Evolutionary conservation across 805 yeast species (phyloP).

Genomic region (Starmerella powellii): DNA sequence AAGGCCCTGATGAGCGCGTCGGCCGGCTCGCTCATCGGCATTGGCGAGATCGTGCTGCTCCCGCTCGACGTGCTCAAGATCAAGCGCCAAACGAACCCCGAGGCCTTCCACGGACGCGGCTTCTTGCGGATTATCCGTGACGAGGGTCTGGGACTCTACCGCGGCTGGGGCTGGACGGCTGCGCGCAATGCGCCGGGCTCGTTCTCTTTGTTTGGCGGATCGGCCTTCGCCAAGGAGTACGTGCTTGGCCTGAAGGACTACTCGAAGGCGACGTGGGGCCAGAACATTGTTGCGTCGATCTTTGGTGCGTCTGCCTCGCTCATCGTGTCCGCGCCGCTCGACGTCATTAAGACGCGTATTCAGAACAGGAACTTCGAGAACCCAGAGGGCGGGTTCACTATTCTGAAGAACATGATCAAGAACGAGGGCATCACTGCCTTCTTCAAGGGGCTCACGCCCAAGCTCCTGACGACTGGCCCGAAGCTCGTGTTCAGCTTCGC

Average conservation of each 20-base stretch:
- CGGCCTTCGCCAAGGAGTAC: slow-evolving; percentile 96
- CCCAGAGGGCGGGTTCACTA: slow-evolving; percentile 87
- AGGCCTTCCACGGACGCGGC: slow-evolving; percentile 97
- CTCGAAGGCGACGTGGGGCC: slow-evolving; percentile 83
- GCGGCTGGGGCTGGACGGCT: slow-evolving; percentile 99
- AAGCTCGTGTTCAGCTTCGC: slow-evolving; percentile 97
- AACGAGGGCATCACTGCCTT: slow-evolving; percentile 84
- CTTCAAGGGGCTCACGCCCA: slow-evolving; percentile 95
- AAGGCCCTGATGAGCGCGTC: slow-evolving; percentile 95
- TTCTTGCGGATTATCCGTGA: slow-evolving; percentile 72
- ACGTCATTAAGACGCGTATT: slow-evolving; percentile 94
- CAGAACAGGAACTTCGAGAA: slow-evolving; percentile 93
- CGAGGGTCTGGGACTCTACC: slow-evolving; percentile 85
- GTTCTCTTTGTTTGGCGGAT: slow-evolving; percentile 94
- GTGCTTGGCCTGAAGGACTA: slow-evolving; percentile 77
- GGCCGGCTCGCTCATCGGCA: slow-evolving; percentile 94
- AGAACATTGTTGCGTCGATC: slow-evolving; percentile 88
- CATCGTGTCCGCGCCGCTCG: slow-evolving; percentile 94
- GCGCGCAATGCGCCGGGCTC: slow-evolving; percentile 99
- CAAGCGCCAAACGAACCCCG: slow-evolving; percentile 99
- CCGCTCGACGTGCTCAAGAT: slow-evolving; percentile 95
- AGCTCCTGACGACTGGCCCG: slow-evolving; percentile 94
- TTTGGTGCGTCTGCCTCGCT: slow-evolving; percentile 94
- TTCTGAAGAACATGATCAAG: slow-evolving; percentile 81
- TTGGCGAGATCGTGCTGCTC: slow-evolving; percentile 83